Evolutionary conservation across 2,329 filamentous ascomycete species (phyloP).

Genomic region (Aspergillus intermedius): DNA sequence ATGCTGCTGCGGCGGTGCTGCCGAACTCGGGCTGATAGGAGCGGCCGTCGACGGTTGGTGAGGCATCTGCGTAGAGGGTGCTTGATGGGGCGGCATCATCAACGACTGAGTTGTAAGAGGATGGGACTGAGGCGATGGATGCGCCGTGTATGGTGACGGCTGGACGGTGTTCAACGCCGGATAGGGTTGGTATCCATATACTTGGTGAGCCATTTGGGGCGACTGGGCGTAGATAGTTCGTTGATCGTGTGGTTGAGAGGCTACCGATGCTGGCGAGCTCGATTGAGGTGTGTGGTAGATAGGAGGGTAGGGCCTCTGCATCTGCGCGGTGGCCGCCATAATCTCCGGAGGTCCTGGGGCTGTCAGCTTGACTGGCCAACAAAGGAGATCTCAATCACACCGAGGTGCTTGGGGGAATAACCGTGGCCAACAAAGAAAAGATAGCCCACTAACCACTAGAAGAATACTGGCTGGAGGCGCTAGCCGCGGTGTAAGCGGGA

Average conservation of each 20-base stretch:
- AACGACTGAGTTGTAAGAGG: slow-evolving; percentile 50
- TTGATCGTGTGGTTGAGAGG: slow-evolving; percentile 83
- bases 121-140: slow-evolving; percentile 49
- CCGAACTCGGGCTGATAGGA: slow-evolving; percentile 53
- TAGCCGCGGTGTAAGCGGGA: slow-evolving; percentile 76
- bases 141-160: slow-evolving; percentile 52
- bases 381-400: neutral
- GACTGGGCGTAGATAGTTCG: slow-evolving; percentile 78
- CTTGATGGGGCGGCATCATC: slow-evolving; percentile 44
- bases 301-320: slow-evolving; percentile 71
- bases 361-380: neutral
- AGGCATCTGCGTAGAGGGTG: slow-evolving; percentile 31
- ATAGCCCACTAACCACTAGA: slow-evolving; percentile 64
- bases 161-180: slow-evolving; percentile 47
- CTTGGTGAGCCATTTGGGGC: slow-evolving; percentile 71
- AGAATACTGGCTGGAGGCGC: slow-evolving; percentile 74
- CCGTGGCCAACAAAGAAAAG: neutral
- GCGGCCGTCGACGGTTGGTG: slow-evolving; percentile 48
- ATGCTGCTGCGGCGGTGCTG: slow-evolving; percentile 34
- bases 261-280: slow-evolving; percentile 87
- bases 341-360: slow-evolving; percentile 66
- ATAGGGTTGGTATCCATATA: slow-evolving; percentile 68
- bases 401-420: neutral
- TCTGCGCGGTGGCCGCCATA: slow-evolving; percentile 59
- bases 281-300: slow-evolving; percentile 96